These are phyloP conservation scores for Arabidopsis arenosa DNA, from an alignment of 345 rosid species.

Conservation along the genomic window DNA sequence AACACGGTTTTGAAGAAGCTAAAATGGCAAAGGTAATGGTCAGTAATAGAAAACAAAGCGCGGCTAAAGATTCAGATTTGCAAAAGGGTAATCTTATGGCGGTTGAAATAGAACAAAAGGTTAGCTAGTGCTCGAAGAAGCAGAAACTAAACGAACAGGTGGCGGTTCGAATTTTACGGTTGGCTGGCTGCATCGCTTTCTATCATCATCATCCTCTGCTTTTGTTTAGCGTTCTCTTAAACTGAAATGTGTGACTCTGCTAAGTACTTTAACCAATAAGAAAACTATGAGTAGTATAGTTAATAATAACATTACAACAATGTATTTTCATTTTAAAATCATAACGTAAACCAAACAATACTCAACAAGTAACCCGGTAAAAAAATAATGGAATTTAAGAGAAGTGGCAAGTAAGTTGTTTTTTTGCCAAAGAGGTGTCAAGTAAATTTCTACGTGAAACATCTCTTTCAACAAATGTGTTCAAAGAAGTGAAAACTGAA, in stretches of 20 bases:
- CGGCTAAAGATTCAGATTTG: slow-evolving; percentile 22
- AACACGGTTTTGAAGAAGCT: slow-evolving; percentile 25
- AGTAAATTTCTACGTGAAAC: background rate
- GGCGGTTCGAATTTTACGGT: background rate
- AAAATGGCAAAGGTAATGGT: slow-evolving; percentile 23
- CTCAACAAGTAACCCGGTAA: background rate
- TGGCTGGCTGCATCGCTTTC: background rate
- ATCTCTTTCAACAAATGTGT: background rate
- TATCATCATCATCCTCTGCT: slow-evolving; percentile 8
- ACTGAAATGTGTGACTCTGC: slow-evolving; percentile 11
- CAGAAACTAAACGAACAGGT: background rate
- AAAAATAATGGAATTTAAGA: background rate
- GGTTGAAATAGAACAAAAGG: slow-evolving; percentile 30
- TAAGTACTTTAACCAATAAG: slow-evolving; percentile 25
- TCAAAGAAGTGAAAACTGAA: background rate
- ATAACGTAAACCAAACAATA: background rate
- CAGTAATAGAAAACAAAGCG: slow-evolving; percentile 15
- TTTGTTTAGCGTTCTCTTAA: slow-evolving; percentile 22
- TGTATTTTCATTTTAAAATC: background rate
- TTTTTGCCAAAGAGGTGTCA: background rate
- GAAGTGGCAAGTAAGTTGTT: background rate
- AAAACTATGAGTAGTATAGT: background rate
- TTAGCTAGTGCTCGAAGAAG: background rate
- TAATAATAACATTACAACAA: background rate
- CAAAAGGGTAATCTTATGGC: slow-evolving; percentile 17